Base-by-base conservation (phyloP, 768 basidiomycete genomes). In the Rhodotorula sphaerocarpa region DNA sequence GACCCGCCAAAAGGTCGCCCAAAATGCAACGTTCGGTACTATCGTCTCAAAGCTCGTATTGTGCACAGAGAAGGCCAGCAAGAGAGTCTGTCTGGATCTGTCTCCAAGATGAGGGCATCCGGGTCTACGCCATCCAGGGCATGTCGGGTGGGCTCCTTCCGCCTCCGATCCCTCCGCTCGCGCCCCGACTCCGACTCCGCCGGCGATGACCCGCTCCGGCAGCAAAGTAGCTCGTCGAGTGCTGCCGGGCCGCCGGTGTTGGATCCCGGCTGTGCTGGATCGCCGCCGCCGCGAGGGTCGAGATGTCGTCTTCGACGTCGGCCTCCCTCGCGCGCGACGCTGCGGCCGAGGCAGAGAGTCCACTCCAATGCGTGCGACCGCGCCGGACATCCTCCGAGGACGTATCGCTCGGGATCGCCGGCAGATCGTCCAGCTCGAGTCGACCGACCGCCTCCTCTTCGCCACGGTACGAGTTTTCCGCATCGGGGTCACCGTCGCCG, bases 401-500 rank as follows among this genome's bases (percentile, higher is more conserved):
- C 25, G 20, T 5, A 25, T 33, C 31, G 57, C 14, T 33, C 57
- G 30, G 20, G 18, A 18, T 2, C 28, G 28, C 31, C 11, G 39
- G 28, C 30, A 25, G 28, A 9, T 57, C 64, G 50, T 61, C 64
- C 28, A 66, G 59, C 33, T 66, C 64, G 41, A 66, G 59, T 25
- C 64, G 59, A 1, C 64, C 64, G 25, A 61, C 64, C 2, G 64
- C 50, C 36, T 66, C 64, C 30, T 53, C 64, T 31, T 61, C 59
- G 6, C 59, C 43, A 7, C 34, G 12, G 33, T 46, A 33, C 41
- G 31, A 44, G 28, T 15, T 27, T 39, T n/a, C 34, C 10, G 20
- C 41, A 7, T 18, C 52, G 15, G 3, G 41, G 6, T 43, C 60
- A 0, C 27, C 43, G 7, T 45, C 60, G 47, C 36, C 61, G 0